These are phyloP conservation scores for Ceratobasidium sp. DNA, from an alignment of 1,284 basidiomycete genomes.

Conservation along the genomic window DNA sequence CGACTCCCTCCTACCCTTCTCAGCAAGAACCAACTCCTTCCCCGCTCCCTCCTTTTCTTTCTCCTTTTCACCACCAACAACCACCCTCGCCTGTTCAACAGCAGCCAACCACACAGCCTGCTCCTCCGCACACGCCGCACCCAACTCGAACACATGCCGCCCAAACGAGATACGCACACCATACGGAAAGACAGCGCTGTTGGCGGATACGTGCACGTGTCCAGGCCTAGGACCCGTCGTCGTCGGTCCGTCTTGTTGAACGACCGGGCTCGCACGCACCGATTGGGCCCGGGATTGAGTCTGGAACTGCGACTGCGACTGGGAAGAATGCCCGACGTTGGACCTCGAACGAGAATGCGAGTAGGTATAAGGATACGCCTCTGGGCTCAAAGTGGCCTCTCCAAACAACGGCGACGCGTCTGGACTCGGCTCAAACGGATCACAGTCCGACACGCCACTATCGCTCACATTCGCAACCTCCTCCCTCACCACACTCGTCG, in stretches of 20 bases:
- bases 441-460: conserved; percentile 59
- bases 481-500: not conserved
- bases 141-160: conserved; percentile 80
- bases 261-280: not conserved
- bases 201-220: conserved; percentile 21
- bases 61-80: not conserved
- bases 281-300: conserved; percentile 47
- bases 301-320: conserved; percentile 43
- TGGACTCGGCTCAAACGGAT: conserved; percentile 5
- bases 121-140: conserved; percentile 79
- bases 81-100: conserved; percentile 62
- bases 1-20: not conserved
- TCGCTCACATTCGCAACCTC: conserved; percentile 67
- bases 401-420: conserved; percentile 16
- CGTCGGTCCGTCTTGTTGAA: not conserved
- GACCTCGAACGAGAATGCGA: not conserved
- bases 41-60: conserved; percentile 2
- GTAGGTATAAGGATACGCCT: too few relatives aligned
- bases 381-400: not conserved
- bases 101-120: conserved; percentile 84
- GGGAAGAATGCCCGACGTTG: not conserved
- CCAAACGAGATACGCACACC: conserved; percentile 61
- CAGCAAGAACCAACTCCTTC: not conserved
- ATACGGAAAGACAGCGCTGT: conserved; percentile 19
- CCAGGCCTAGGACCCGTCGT: not conserved